Evolutionary conservation across 2,329 filamentous ascomycete species (phyloP).

Genomic region (Metarhizium humberi): DNA sequence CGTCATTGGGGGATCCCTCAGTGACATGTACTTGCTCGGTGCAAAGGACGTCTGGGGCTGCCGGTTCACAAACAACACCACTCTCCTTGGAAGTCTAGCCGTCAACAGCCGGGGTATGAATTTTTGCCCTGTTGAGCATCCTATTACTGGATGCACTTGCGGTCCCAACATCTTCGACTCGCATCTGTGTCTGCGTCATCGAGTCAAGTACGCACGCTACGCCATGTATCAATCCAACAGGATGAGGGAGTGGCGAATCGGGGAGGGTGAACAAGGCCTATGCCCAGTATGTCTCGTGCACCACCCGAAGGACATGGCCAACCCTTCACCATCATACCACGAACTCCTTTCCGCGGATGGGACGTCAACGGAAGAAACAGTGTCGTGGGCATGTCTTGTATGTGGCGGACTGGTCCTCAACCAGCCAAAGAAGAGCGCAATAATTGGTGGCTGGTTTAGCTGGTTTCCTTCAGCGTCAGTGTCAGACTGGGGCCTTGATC

Average conservation of each 20-base stretch:
- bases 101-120: not conserved
- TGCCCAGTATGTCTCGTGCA: not conserved
- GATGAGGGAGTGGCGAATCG: conserved; percentile 18
- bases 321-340: not conserved
- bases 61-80: not conserved
- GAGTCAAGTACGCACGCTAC: conserved; percentile 17
- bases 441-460: conserved; percentile 11
- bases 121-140: not conserved
- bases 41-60: conserved; percentile 19
- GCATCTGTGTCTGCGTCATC: conserved; percentile 26
- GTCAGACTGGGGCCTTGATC: not conserved
- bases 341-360: not conserved
- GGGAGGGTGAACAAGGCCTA: not conserved
- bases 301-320: not conserved
- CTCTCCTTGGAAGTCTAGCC: not conserved
- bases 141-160: conserved; percentile 29
- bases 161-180: conserved; percentile 22
- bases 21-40: conserved; percentile 7
- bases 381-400: conserved; percentile 22
- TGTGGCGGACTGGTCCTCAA: conserved; percentile 23
- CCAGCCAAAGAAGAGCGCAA: conserved; percentile 9
- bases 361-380: not conserved
- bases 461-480: conserved; percentile 4
- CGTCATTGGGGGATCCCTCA: not conserved
- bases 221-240: conserved; percentile 12